Conservation (phyloP, 192 early-diverging fungal genomes). For the Mortierella antarctica region DNA sequence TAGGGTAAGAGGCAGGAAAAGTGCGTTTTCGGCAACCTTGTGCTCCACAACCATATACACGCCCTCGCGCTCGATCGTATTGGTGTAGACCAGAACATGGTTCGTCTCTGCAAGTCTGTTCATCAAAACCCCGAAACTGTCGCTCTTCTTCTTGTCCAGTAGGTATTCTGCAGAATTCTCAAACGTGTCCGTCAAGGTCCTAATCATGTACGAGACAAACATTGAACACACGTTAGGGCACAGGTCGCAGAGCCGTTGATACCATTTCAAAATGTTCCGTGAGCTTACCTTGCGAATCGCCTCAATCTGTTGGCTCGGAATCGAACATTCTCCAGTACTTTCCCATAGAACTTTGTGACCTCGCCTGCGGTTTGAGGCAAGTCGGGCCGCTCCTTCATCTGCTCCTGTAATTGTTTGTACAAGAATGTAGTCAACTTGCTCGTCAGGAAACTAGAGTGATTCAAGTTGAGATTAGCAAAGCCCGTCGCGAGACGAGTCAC, state of each 20-base stretch:
- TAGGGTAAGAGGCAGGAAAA: constrained; percentile 62
- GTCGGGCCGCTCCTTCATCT: constrained; percentile 53
- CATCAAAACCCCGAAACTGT: constrained; percentile 65
- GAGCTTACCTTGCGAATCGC: constrained; percentile 69
- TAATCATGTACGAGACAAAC: constrained; percentile 16
- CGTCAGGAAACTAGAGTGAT: constrained; percentile 55
- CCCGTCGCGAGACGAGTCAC: no score
- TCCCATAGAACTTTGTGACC: constrained; percentile 69
- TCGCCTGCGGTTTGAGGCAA: constrained; percentile 37
- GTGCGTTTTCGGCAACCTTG: constrained; percentile 61
- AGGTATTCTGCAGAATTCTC: constrained; percentile 84
- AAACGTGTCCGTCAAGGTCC: constrained; percentile 64
- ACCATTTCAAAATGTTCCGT: background rate
- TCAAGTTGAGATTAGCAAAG: no score
- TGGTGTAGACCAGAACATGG: constrained; percentile 80
- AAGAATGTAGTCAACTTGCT: constrained; percentile 60
- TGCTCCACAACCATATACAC: constrained; percentile 83
- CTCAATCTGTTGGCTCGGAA: constrained; percentile 72
- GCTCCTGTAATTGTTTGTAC: constrained; percentile 58
- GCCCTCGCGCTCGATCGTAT: constrained; percentile 73
- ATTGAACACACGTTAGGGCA: background rate
- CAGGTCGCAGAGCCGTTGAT: background rate
- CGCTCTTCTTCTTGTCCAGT: constrained; percentile 62
- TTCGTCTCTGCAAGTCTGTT: constrained; percentile 71
- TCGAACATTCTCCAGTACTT: constrained; percentile 71